phyloP scores from a whole-genome alignment of 805 yeast species.

The Kodamaea kaohsiungensis region DNA sequence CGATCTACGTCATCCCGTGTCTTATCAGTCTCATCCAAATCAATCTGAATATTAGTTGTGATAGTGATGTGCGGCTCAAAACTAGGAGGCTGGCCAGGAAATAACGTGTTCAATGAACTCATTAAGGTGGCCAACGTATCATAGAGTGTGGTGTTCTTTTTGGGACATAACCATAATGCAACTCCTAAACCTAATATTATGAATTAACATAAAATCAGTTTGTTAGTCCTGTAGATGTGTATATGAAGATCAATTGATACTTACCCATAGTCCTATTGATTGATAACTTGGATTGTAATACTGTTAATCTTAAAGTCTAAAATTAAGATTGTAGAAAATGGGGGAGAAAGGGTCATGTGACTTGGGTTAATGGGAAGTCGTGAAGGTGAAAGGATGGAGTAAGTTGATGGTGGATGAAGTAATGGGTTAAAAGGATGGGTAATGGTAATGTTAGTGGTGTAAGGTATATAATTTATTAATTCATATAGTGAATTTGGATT shows the following conservation, averaged over 20 bases:
- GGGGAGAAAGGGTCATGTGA: neutral
- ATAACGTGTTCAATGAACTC: constrained; percentile 66
- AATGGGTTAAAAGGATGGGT: too few relatives aligned
- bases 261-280: neutral
- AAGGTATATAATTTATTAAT: too few relatives aligned
- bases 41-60: constrained; percentile 57
- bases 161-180: constrained; percentile 80
- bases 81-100: constrained; percentile 62
- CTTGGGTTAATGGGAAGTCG: neutral
- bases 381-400: too few relatives aligned
- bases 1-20: constrained; percentile 58
- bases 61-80: constrained; percentile 81
- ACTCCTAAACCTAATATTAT: constrained; percentile 32
- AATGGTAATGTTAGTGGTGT: too few relatives aligned
- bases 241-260: neutral
- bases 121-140: constrained; percentile 61
- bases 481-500: too few relatives aligned
- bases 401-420: too few relatives aligned
- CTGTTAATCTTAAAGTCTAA: neutral
- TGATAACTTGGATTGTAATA: neutral
- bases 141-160: constrained; percentile 49
- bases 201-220: constrained; percentile 1
- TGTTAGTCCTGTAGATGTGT: neutral
- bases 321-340: neutral
- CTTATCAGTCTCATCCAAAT: constrained; percentile 32